Base-by-base conservation (phyloP, 2,329 filamentous ascomycete genomes). In the Claviceps monticola region DNA sequence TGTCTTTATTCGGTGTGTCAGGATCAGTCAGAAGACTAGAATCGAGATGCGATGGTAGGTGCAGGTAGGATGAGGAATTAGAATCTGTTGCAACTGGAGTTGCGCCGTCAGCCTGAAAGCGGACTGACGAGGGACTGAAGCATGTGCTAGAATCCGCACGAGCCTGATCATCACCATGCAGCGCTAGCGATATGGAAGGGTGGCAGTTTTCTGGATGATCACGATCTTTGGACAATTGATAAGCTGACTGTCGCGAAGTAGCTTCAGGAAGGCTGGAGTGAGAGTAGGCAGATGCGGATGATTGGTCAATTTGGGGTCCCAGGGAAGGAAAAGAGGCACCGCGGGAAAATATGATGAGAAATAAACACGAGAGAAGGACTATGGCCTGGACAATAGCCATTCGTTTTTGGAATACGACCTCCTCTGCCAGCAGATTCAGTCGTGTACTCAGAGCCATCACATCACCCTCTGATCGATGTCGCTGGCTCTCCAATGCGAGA, bases 331-430 rank as follows among this genome's bases (percentile, higher is more conserved):
- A 58, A 17, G 69, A 66, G 4, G 73, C 67, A 16, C 76, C 73
- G 23, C 79, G 70, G 13, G 78, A 81, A 64, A 97, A 96, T 39
- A 97, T 83, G 21, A 96, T 87, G 1, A 98, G 75, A 0, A 86
- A 83, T 9, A 98, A 79, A 59, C 89, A 95, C 46, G 91, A 81
- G 0, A 97, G 78, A 5, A 97, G 78, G 8, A 98, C 76, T 5
- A 94, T 80, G 46, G 86, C 89, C 66, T 97, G 93, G 37, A 95
- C 79, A 53, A 97, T 93, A 4, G 87, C 87, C 82, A 97, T 94
- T 55, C 91, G 80, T 68, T 96, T 96, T 68, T 85, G 82, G 58
- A 85, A 85, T 38, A 84, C 78, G 23, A 97, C 80, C 67, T 98
- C 93, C 61, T 97, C 91, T n/a, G 91, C 91, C 11, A 98, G 77